A percentile compares a stretch with the other conserved stretches of the same genome.
Conservation (phyloP, 495 filamentous ascomycete species). For the Pyrenopolyporus hunteri region DNA sequence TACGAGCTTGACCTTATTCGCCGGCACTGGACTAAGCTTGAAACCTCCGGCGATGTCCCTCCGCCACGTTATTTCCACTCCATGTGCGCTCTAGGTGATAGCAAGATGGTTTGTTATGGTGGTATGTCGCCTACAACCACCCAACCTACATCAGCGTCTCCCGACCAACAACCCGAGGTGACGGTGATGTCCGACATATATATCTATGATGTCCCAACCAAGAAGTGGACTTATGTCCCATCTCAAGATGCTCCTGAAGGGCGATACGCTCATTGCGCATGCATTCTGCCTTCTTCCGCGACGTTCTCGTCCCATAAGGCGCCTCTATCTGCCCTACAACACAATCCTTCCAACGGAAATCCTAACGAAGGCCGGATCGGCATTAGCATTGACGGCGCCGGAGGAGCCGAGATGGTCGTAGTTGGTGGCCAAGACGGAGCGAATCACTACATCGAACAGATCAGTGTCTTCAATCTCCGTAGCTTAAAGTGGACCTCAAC, state of each 20-base stretch:
- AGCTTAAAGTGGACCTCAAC: slow-evolving; percentile 95
- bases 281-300: slow-evolving; percentile 86
- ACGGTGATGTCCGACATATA: slow-evolving; percentile 98
- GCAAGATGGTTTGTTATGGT: slow-evolving; percentile 95
- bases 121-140: slow-evolving; percentile 87
- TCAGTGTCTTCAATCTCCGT: slow-evolving; percentile 97
- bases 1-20: slow-evolving; percentile 92
- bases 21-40: slow-evolving; percentile 90
- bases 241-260: slow-evolving; percentile 86
- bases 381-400: slow-evolving; percentile 83
- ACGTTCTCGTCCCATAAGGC: slow-evolving; percentile 82
- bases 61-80: slow-evolving; percentile 96
- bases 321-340: slow-evolving; percentile 82
- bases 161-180: slow-evolving; percentile 83
- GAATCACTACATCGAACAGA: slow-evolving; percentile 99
- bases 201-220: slow-evolving; percentile 87
- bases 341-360: slow-evolving; percentile 79
- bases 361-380: slow-evolving; percentile 87
- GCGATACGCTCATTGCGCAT: slow-evolving; percentile 95
- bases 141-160: slow-evolving; percentile 53
- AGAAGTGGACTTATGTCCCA: slow-evolving; percentile 83
- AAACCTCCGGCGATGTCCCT: slow-evolving; percentile 82
- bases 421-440: slow-evolving; percentile 95
- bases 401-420: slow-evolving; percentile 96
- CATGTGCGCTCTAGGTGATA: slow-evolving; percentile 89